Evolutionary conservation across 1,284 basidiomycete genomes (phyloP), one percentile per base, ranked within the genome.

Genomic region (Austropuccinia psidii): DNA sequence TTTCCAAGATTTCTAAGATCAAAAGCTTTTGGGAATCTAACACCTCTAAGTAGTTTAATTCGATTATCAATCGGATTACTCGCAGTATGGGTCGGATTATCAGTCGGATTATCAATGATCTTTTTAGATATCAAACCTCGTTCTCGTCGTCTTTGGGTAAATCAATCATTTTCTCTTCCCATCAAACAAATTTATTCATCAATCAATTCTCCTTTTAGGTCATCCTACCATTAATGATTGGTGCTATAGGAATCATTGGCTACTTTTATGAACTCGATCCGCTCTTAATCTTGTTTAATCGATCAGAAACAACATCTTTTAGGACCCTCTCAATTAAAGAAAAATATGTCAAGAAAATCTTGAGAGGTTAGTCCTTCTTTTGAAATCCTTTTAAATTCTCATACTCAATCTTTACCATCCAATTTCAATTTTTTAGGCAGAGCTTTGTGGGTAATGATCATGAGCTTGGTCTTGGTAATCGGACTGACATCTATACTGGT

Each of bases 181-280:
- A 61, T 58, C 31, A 41, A 45, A 15, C 13, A 35, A 43, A 47
- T 65, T 75, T 21, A 21, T 55, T 37, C n/a, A 58, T 27, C 11
- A 17, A 73, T 45, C 49, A 17, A 17, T 33, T 3, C 29, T 11
- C 2, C 1, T 13, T 39, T 45, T 78, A 94, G 93, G 87, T 95
- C 77, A 94, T 98, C 82, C 85, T 98, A 39, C 95, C 95, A 0
- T 98, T 96, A 81, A 84, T 89, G n/a, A 81, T 98, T 77, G 91
- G 94, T 64, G 84, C 91, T 78, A 87, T 95, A 77, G 89, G 91
- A 82, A 86, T 98, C 75, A 85, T 97, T 73, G 91, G 93, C 27
- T 91, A 96, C 79, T 91, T 94, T 82, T 98, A 98, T 82, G 92
- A 95, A 81, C 87, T 98, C 70, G 94, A 97, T 81, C 95, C 95